phyloP scores from a whole-genome alignment of 176 grass and related monocot species.

The Guadua angustifolia region DNA sequence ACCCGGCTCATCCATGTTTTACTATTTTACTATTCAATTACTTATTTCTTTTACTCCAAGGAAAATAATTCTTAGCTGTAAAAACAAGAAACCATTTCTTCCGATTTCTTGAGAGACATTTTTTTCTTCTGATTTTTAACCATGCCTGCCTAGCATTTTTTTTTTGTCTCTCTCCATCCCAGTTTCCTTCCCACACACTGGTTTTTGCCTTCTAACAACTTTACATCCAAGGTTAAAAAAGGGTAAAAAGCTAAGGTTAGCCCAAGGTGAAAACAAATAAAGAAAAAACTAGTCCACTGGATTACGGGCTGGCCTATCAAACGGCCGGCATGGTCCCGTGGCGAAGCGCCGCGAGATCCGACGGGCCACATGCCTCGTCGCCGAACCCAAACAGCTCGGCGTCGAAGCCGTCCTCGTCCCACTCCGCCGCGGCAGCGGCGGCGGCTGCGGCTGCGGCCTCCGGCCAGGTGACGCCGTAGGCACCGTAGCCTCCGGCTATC shows the following conservation, averaged over 20 bases:
- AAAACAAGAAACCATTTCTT: neutral
- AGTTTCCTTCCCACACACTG: constrained; percentile 4
- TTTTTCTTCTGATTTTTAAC: neutral
- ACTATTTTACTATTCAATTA: neutral
- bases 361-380: constrained; percentile 36
- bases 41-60: neutral
- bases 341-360: constrained; percentile 50
- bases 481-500: constrained; percentile 18
- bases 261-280: constrained; percentile 21
- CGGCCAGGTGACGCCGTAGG: constrained; percentile 21
- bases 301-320: constrained; percentile 20
- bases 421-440: constrained; percentile 21
- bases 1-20: neutral
- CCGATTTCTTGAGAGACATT: neutral
- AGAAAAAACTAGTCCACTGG: constrained; percentile 37
- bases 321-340: constrained; percentile 59
- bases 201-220: constrained; percentile 44
- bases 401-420: constrained; percentile 60
- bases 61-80: neutral
- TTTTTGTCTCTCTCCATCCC: neutral
- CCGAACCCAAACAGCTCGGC: constrained; percentile 56
- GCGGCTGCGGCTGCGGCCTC: constrained; percentile 32
- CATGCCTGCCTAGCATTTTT: neutral
- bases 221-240: constrained; percentile 58
- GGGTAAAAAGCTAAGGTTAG: constrained; percentile 54